Conservation (phyloP, 352 stramenopile species). For the Phytophthora quininea region DNA sequence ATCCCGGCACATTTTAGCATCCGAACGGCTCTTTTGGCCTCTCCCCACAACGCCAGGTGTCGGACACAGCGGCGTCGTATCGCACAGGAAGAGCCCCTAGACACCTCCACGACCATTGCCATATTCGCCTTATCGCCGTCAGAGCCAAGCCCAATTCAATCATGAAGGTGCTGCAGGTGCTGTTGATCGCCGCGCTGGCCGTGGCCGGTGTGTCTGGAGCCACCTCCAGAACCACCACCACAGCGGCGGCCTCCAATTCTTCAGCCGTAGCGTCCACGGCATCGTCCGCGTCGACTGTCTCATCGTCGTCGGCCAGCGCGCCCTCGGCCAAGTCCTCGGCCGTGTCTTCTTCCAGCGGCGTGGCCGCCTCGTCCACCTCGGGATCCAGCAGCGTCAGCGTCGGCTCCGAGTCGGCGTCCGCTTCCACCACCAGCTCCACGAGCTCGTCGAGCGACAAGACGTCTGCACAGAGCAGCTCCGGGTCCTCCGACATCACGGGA, state of each 20-base stretch:
- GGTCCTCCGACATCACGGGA: constrained; percentile 17
- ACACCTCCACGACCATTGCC: neutral
- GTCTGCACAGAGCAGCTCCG: constrained; percentile 28
- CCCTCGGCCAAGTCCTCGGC: neutral
- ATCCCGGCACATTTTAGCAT: neutral
- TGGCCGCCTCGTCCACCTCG: constrained; percentile 10
- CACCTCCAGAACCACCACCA: constrained; percentile 10
- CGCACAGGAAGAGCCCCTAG: neutral
- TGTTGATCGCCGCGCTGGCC: constrained; percentile 34
- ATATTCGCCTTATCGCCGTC: neutral
- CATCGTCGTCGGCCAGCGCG: neutral
- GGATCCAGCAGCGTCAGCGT: neutral
- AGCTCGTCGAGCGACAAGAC: constrained; percentile 13
- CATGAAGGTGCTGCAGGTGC: constrained; percentile 43
- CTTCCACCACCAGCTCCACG: constrained; percentile 9
- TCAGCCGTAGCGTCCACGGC: constrained; percentile 17
- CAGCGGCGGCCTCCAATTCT: constrained; percentile 2
- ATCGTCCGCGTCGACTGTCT: neutral
- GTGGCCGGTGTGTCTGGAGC: constrained; percentile 28
- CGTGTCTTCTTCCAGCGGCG: constrained; percentile 3
- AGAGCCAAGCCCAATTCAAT: neutral
- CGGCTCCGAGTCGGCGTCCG: neutral
- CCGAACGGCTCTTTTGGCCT: neutral
- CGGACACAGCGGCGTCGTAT: neutral
- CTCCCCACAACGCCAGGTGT: neutral